These are phyloP conservation scores for Euryodendron excelsum DNA, from an alignment of 148 eudicot species.

Conservation along the genomic window DNA sequence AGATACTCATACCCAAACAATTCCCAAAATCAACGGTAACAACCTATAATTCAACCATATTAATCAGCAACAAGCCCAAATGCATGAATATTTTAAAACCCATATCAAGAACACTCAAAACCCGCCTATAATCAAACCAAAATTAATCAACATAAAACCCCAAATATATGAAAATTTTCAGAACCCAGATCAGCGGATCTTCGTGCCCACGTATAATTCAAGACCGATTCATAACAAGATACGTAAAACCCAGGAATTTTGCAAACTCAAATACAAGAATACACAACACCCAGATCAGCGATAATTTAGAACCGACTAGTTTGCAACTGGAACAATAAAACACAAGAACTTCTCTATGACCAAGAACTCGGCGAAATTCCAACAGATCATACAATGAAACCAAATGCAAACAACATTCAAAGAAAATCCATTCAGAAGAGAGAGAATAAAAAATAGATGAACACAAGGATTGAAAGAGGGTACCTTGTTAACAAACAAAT, in stretches of 20 bases:
- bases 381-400: background rate
- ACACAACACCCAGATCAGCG: background rate
- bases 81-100: conserved; percentile 3
- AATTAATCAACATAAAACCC: background rate
- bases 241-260: no score
- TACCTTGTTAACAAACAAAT: no score
- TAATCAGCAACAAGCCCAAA: background rate
- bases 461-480: background rate
- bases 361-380: background rate
- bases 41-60: background rate
- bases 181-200: background rate
- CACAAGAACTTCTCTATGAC: background rate
- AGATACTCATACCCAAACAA: background rate
- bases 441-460: background rate
- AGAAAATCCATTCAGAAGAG: background rate
- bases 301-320: background rate
- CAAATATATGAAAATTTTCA: background rate
- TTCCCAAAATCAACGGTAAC: background rate
- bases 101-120: background rate
- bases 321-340: background rate
- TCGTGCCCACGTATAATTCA: no score
- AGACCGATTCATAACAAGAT: no score
- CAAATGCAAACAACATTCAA: background rate
- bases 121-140: background rate
- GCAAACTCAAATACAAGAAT: conserved; percentile 5